Percentiles rank a stretch among this genome's conserved stretches.
Conservation (phyloP, 805 yeast genomes). For the Saccharomycopsis selenospora region DNA sequence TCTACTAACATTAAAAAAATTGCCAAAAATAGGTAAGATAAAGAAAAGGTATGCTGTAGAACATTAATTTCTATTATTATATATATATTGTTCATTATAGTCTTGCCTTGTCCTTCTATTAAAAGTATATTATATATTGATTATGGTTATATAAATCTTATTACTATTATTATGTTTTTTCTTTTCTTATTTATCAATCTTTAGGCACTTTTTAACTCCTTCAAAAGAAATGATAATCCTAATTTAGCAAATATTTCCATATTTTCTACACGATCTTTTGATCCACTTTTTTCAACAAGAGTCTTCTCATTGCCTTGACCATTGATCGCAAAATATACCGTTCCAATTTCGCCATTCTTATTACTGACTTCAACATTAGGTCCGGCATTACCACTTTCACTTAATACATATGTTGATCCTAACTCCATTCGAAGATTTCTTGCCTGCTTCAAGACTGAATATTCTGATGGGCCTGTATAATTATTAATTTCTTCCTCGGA, state of each 20-base stretch:
- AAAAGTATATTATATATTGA: too few relatives aligned
- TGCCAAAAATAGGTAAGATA: too few relatives aligned
- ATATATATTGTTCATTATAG: too few relatives aligned
- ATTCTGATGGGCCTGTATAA: conserved; percentile 78
- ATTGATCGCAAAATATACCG: conserved; percentile 62
- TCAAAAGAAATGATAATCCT: conserved; percentile 56
- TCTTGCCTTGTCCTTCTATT: too few relatives aligned
- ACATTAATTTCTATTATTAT: too few relatives aligned
- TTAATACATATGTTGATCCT: conserved; percentile 74
- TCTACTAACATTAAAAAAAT: too few relatives aligned
- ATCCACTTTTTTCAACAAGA: conserved; percentile 37
- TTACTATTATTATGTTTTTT: too few relatives aligned
- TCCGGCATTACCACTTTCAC: conserved; percentile 88
- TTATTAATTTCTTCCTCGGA: conserved; percentile 55
- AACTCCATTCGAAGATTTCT: conserved; percentile 71
- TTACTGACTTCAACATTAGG: conserved; percentile 37
- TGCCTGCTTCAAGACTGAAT: conserved; percentile 68
- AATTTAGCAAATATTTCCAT: conserved; percentile 69
- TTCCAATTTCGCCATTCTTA: conserved; percentile 39
- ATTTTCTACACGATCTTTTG: conserved; percentile 49
- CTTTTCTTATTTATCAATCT: too few relatives aligned
- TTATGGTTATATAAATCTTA: too few relatives aligned
- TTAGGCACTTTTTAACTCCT: conserved; percentile 37
- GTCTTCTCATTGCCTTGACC: conserved; percentile 57
- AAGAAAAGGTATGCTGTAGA: too few relatives aligned